Base-by-base conservation (phyloP, 2,329 filamentous ascomycete species). In the Amphichorda felina region DNA sequence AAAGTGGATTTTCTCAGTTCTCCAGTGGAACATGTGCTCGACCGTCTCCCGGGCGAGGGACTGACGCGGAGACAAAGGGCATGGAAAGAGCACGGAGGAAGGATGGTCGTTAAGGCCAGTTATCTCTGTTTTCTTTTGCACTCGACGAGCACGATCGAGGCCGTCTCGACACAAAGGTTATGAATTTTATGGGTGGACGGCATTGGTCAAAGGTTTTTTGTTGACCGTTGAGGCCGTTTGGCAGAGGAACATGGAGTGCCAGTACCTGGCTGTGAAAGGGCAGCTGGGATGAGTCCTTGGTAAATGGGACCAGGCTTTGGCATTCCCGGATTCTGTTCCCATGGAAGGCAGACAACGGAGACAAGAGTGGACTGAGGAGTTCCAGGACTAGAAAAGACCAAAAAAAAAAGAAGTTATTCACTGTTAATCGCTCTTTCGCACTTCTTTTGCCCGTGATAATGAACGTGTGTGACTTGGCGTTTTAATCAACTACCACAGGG, bases 1-100 rank as follows among this genome's bases (percentile, higher is more conserved):
- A 75, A 75, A 74, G 68, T 68, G 69, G 70, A 72, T 72, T 36
- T 72, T 71, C 68, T 74, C 70, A 36, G 66, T 68, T 70, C 60
- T 71, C 64, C 67, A 59, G 65, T 64, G 55, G 44, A 41, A 53
- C 48, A 51, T 49, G 49, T 50, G 56, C 57, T 57, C 50, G 46
- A 47, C 48, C 47, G 47, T 49, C 50, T 52, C 47, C 43, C 51
- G 47, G 34, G n/a, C n/a, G 45, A 48, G 45, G 37, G 47, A 50
- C 47, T 47, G 45, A 48, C 18, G 17, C 7, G 36, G 39, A 38
- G 30, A 36, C 5, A 15, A 31, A 39, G 21, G 35, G 33, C 24
- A 18, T 30, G 26, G 36, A 34, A 24, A 30, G 46, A 51, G n/a
- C n/a, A n/a, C n/a, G n/a, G n/a, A 48, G 43, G 43, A 50, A 44